phyloP scores from a whole-genome alignment of 495 filamentous ascomycete genomes.

The Lepidopterella palustris region DNA sequence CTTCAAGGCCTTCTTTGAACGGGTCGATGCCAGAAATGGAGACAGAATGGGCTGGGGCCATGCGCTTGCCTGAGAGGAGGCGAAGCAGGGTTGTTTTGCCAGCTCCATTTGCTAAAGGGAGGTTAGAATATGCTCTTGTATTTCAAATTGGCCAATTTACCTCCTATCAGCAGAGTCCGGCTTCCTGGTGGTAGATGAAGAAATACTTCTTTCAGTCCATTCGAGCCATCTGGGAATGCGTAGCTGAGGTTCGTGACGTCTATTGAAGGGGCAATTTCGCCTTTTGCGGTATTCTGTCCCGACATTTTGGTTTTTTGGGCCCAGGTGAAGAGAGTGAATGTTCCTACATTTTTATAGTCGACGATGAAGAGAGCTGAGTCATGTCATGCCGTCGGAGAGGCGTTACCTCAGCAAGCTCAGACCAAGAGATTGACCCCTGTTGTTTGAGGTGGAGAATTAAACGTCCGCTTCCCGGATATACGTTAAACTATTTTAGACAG shows the following conservation, averaged over 20 bases:
- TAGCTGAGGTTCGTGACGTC: constrained; percentile 72
- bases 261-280: constrained; percentile 48
- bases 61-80: constrained; percentile 82
- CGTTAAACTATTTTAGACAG: too few relatives aligned
- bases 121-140: background rate
- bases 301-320: constrained; percentile 9
- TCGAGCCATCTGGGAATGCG: constrained; percentile 74
- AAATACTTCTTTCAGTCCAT: constrained; percentile 62
- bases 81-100: constrained; percentile 96
- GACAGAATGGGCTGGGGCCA: constrained; percentile 69
- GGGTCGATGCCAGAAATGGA: constrained; percentile 76
- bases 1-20: constrained; percentile 79
- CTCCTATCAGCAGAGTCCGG: constrained; percentile 88
- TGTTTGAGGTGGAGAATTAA: too few relatives aligned
- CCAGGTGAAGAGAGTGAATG: background rate
- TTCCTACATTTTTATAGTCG: constrained; percentile 18
- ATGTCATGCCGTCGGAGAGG: too few relatives aligned
- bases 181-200: constrained; percentile 74
- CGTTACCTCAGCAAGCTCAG: too few relatives aligned
- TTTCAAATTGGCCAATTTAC: constrained; percentile 36
- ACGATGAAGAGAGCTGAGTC: too few relatives aligned
- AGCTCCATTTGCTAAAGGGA: constrained; percentile 75
- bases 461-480: too few relatives aligned
- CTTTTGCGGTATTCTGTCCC: background rate
- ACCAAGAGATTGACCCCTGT: too few relatives aligned